Evolutionary conservation across 306 rosid species (phyloP).

Genomic region (Medicago arabica): DNA sequence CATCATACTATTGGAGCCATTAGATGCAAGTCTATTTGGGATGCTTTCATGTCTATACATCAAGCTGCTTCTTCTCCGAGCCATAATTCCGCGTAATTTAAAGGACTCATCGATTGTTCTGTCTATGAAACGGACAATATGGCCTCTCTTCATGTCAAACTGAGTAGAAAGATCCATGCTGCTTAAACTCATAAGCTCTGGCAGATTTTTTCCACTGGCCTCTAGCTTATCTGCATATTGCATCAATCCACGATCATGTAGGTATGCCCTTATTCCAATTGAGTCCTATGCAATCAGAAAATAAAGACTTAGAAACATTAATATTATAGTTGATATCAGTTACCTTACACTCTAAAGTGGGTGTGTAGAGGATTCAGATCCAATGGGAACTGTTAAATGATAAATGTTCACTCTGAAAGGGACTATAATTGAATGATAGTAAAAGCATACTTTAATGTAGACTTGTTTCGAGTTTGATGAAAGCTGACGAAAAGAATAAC

Average conservation of each 20-base stretch:
- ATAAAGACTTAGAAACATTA: constrained; percentile 13
- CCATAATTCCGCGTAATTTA: constrained; percentile 40
- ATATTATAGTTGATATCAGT: not conserved
- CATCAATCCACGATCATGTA: constrained; percentile 79
- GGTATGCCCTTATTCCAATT: constrained; percentile 81
- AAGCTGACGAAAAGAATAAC: constrained; percentile 19
- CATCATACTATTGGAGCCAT: constrained; percentile 45
- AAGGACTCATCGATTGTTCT: constrained; percentile 52
- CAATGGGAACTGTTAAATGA: not conserved
- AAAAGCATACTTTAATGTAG: not conserved
- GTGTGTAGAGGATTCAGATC: not conserved
- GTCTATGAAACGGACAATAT: constrained; percentile 72
- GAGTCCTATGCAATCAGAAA: constrained; percentile 60
- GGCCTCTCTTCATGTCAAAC: constrained; percentile 85
- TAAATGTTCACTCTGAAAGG: constrained; percentile 3
- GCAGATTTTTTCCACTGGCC: constrained; percentile 54
- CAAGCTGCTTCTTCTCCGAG: constrained; percentile 46
- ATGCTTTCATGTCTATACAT: constrained; percentile 49
- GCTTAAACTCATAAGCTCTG: constrained; percentile 63
- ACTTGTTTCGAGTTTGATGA: constrained; percentile 2
- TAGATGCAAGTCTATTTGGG: constrained; percentile 48
- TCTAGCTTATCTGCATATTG: constrained; percentile 83
- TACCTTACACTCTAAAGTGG: not conserved
- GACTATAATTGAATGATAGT: constrained; percentile 15
- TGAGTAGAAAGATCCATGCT: constrained; percentile 57